phyloP scores from a whole-genome alignment of 2,329 filamentous ascomycete genomes.

The Xylaria sp. region DNA sequence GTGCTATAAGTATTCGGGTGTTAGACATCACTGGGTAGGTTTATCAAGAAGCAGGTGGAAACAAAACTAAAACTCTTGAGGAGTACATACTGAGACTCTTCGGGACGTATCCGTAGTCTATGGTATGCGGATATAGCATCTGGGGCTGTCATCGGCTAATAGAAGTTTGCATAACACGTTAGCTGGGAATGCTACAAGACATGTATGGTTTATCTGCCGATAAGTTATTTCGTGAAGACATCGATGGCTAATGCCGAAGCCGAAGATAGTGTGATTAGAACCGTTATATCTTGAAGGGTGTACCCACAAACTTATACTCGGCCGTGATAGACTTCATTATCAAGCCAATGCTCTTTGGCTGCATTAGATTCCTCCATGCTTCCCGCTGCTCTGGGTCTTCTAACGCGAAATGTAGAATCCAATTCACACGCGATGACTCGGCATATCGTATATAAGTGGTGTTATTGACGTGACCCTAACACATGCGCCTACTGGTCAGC shows the following conservation, averaged over 20 bases:
- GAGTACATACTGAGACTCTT: constrained; percentile 44
- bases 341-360: constrained; percentile 73
- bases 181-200: constrained; percentile 9
- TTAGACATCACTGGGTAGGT: not conserved
- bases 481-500: constrained; percentile 26
- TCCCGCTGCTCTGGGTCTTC: constrained; percentile 69
- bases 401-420: constrained; percentile 75
- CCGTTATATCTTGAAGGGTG: not conserved
- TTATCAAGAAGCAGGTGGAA: not conserved
- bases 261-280: not conserved
- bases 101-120: constrained; percentile 70
- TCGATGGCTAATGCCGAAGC: constrained; percentile 2
- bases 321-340: constrained; percentile 84
- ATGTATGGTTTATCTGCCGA: not conserved
- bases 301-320: constrained; percentile 86
- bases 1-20: constrained; percentile 18
- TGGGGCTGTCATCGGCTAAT: constrained; percentile 84
- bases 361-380: constrained; percentile 77
- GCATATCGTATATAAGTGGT: constrained; percentile 85
- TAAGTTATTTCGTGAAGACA: not conserved
- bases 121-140: constrained; percentile 87
- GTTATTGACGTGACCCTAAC: constrained; percentile 82
- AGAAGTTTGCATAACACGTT: constrained; percentile 6
- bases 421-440: constrained; percentile 83
- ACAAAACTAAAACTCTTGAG: not conserved